Conservation (phyloP, 495 filamentous ascomycete genomes). For the Gamarada debralockiae region DNA sequence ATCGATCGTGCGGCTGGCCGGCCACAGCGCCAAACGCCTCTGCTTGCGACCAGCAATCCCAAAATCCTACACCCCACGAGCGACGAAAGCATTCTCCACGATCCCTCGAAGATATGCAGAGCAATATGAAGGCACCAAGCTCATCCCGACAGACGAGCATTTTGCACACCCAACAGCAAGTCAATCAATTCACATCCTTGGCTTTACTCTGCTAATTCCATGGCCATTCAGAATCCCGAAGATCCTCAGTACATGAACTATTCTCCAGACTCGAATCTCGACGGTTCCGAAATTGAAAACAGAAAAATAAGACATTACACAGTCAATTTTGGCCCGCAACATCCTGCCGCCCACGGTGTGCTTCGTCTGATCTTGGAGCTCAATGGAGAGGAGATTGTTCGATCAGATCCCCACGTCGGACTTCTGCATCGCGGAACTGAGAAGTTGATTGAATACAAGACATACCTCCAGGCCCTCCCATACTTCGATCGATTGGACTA, state of each 20-base stretch:
- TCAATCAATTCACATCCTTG: too few relatives aligned
- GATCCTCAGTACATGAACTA: slow-evolving; percentile 36
- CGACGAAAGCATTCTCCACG: slow-evolving; percentile 63
- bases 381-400: slow-evolving; percentile 96
- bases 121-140: slow-evolving; percentile 60
- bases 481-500: slow-evolving; percentile 99
- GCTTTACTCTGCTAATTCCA: too few relatives aligned
- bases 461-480: slow-evolving; percentile 94
- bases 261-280: slow-evolving; percentile 44
- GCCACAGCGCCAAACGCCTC: slow-evolving; percentile 52
- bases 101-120: slow-evolving; percentile 58
- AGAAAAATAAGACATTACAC: slow-evolving; percentile 98
- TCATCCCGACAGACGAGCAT: slow-evolving; percentile 64
- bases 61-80: slow-evolving; percentile 22
- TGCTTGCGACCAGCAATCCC: slow-evolving; percentile 32
- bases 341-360: slow-evolving; percentile 98
- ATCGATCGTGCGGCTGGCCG: slow-evolving; percentile 49
- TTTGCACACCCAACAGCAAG: slow-evolving; percentile 48
- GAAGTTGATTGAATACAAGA: slow-evolving; percentile 99
- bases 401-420: slow-evolving; percentile 95
- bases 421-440: slow-evolving; percentile 96
- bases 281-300: slow-evolving; percentile 45
- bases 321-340: slow-evolving; percentile 99
- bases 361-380: slow-evolving; percentile 95
- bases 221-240: slow-evolving; percentile 34